These are phyloP conservation scores for Botrytis sinoallii DNA, from an alignment of 2,329 filamentous ascomycete species.

Conservation along the genomic window DNA sequence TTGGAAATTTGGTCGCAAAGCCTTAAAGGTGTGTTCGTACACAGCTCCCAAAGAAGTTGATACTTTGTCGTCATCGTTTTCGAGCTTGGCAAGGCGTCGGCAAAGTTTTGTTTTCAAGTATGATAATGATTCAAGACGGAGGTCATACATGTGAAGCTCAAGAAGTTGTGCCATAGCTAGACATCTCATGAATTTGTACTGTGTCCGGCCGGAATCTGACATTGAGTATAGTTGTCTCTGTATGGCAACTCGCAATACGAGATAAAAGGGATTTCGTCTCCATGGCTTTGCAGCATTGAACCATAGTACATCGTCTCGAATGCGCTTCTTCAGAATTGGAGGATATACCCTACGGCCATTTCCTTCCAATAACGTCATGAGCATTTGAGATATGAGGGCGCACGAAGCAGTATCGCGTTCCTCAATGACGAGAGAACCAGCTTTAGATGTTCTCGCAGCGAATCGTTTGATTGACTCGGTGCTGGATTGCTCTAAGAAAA, in stretches of 20 bases:
- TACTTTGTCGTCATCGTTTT: slow-evolving; percentile 39
- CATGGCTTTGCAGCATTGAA: slow-evolving; percentile 52
- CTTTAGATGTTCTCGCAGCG: slow-evolving; percentile 51
- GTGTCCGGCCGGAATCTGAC: slow-evolving; percentile 44
- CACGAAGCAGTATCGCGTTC: slow-evolving; percentile 56
- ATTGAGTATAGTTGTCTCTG: slow-evolving; percentile 48
- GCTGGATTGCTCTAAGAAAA: slow-evolving; percentile 56
- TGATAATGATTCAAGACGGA: slow-evolving; percentile 40
- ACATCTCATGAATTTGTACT: slow-evolving; percentile 58
- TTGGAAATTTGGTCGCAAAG: slow-evolving; percentile 34
- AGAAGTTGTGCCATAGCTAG: slow-evolving; percentile 47
- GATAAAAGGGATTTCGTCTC: slow-evolving; percentile 60
- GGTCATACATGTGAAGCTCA: slow-evolving; percentile 35
- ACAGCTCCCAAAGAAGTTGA: slow-evolving; percentile 5
- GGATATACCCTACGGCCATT: slow-evolving; percentile 45
- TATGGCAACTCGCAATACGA: slow-evolving; percentile 56
- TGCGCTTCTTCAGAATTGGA: slow-evolving; percentile 50
- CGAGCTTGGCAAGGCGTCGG: slow-evolving; percentile 56
- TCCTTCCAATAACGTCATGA: slow-evolving; percentile 59
- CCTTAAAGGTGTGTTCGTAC: slow-evolving; percentile 36
- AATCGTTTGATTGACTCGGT: slow-evolving; percentile 53
- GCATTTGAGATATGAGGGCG: slow-evolving; percentile 54
- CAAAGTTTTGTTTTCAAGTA: slow-evolving; percentile 52
- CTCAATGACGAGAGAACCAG: slow-evolving; percentile 48
- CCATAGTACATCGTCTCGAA: slow-evolving; percentile 59